Base-by-base conservation (phyloP, 2,329 filamentous ascomycete species). In the Claviceps citrina region DNA sequence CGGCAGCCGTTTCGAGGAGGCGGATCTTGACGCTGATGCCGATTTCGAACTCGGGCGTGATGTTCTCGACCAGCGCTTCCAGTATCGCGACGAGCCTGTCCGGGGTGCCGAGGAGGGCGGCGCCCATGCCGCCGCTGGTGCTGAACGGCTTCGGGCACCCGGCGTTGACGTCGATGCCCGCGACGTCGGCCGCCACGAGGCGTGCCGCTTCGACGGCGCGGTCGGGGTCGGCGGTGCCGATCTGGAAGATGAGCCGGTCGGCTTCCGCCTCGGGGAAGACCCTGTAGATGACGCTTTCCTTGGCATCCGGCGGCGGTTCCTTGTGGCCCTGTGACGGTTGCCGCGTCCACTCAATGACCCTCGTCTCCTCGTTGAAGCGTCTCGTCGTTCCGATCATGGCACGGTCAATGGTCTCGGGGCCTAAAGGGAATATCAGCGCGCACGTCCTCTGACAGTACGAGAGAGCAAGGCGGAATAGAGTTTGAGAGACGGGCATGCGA, bases 91-190 rank as follows among this genome's bases (percentile, higher is more conserved):
- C 81, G 1, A 98, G 72, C 52, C 74, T 77, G 47, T 96, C 87
- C 0, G 91, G 89, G 0, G 81, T 89, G 49, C 75, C 76, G 13
- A 98, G 71, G 16, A 98, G 71, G 1, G 87, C 89, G 0, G 91
- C 91, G 36, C 91, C 91, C 91, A 98, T 98, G 36, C 91, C 91
- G 44, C 86, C 86, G 46, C 73, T 74, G 2, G 89, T 94, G 54
- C 84, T 93, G 61, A 98, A 98, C 0, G 89, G 84, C 61, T 98
- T 98, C 1, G 91, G 91, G 56, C 91, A 98, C n/a, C 91, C 91
- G 0, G 91, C 86, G 58, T 98, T 98, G 46, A 98, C 81, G 58
- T 96, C 91, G 50, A 98, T 95, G 44, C 91, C 91, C 0, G 80
- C 78, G 3, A 98, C 91, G 60, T 96, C 85, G 10, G 66, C 72